Conservation (phyloP, 2,329 filamentous ascomycete genomes). For the Cladobotryum mycophilum region DNA sequence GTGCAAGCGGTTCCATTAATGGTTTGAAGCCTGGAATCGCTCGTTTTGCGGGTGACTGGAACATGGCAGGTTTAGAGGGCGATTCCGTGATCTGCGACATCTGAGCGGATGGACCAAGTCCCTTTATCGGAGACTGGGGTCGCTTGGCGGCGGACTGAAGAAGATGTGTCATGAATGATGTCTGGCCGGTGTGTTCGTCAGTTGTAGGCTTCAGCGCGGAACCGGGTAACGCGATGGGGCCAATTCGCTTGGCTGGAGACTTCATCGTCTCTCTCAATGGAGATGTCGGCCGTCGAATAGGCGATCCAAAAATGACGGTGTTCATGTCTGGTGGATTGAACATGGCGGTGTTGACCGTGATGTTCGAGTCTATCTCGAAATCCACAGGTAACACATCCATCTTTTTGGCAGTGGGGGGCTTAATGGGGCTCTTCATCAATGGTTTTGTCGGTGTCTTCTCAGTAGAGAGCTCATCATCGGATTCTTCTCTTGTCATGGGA, state of each 20-base stretch:
- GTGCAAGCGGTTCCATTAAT: conserved; percentile 21
- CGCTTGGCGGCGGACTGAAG: conserved; percentile 48
- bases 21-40: conserved; percentile 30
- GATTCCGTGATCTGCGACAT: conserved; percentile 28
- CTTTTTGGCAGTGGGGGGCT: conserved; percentile 6
- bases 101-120: conserved; percentile 22
- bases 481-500: conserved; percentile 37
- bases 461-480: conserved; percentile 56
- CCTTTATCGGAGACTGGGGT: conserved; percentile 39
- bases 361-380: conserved; percentile 8
- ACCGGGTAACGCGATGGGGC: conserved; percentile 22
- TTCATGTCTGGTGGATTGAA: conserved; percentile 30
- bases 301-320: conserved; percentile 42
- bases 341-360: conserved; percentile 22
- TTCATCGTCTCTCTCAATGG: conserved; percentile 50
- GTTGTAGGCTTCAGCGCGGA: conserved; percentile 25
- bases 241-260: conserved; percentile 46
- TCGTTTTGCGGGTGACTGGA: conserved; percentile 49
- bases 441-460: conserved; percentile 50
- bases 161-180: conserved; percentile 34
- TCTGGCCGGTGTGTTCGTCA: conserved; percentile 13
- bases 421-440: conserved; percentile 13
- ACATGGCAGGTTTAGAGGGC: conserved; percentile 40
- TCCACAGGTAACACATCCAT: neutral
- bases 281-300: conserved; percentile 49